Base-by-base conservation (phyloP, 129 eudicot genomes). In the Ambrosia trifida region DNA sequence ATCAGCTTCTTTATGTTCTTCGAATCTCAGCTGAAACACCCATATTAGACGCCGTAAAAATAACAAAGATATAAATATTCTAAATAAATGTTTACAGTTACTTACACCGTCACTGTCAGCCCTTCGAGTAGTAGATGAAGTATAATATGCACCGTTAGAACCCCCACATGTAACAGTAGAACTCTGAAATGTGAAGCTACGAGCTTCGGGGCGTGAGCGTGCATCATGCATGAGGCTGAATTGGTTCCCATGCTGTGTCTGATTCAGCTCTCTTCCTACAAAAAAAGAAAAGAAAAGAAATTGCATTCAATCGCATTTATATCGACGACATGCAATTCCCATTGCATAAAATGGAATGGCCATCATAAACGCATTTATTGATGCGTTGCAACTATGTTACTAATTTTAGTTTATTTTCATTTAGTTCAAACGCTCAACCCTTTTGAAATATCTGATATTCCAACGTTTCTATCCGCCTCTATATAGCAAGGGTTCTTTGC, bases 1-100 rank as follows among this genome's bases (percentile, higher is more conserved):
- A 80, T 91, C 83, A 66, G 98, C 96, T 86, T 84, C 94, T 83
- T 88, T 91, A 13, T 77, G 67, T 76, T 91, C 96, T 56, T 91
- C 96, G 67, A 86, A 77, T 32, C 72, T 80, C 79, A 91, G 72
- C 97, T 91, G 79, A 8, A 72, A 19, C 62, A 30, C 68, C 65
- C 71, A 70, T 46, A 16, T 14, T 8, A 38, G 13, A 50, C 43
- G 68, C 60, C 52, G 11, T 32, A 3, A 53, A 13, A 12, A 69
- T 66, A 59, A 65, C 17, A 28, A 49, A 53, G 1, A 3, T n/a
- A 28, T 4, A 43, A 13, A 9, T 31, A 24, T 16, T n/a, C 31
- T 56, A 24, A 14, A 2, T 19, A 3, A 11, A 2, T 5, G 44
- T 4, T 36, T 52, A 12, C 10, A 7, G 44, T 45, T 47, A 74